These are phyloP conservation scores for Penicillium manginii DNA, from an alignment of 495 filamentous ascomycete species.

Conservation along the genomic window DNA sequence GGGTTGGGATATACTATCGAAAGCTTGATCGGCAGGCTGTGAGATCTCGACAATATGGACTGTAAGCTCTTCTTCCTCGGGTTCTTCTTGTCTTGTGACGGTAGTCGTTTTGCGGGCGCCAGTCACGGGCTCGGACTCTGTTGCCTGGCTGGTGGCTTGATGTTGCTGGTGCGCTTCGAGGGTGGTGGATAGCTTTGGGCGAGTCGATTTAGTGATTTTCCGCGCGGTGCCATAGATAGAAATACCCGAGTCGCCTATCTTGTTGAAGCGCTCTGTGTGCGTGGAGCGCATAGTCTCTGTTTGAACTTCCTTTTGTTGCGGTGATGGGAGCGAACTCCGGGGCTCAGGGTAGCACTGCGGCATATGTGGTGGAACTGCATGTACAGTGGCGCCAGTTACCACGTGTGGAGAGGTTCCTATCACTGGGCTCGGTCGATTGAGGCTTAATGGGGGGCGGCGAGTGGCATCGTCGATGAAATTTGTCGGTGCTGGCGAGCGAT, in stretches of 20 bases:
- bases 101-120: not conserved
- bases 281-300: not conserved
- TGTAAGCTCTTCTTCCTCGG: not conserved
- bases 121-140: not conserved
- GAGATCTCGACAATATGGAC: not conserved
- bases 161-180: not conserved
- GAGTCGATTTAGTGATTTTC: not conserved
- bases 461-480: conserved; percentile 3
- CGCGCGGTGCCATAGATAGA: not conserved
- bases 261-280: not conserved
- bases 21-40: not conserved
- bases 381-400: not conserved
- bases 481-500: conserved; percentile 21
- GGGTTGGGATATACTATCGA: not conserved
- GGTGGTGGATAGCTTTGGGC: not conserved
- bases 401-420: not conserved
- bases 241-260: not conserved
- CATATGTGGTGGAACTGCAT: not conserved
- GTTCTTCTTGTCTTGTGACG: conserved; percentile 1
- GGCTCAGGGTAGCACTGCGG: conserved; percentile 11
- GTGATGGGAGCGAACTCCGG: not conserved
- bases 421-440: not conserved
- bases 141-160: not conserved
- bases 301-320: not conserved
- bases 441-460: not conserved